A percentile compares a stretch with the other conserved stretches of the same genome.
These are phyloP conservation scores for Cercospora brassicicola DNA, from an alignment of 2,329 filamentous ascomycete genomes.

Conservation along the genomic window DNA sequence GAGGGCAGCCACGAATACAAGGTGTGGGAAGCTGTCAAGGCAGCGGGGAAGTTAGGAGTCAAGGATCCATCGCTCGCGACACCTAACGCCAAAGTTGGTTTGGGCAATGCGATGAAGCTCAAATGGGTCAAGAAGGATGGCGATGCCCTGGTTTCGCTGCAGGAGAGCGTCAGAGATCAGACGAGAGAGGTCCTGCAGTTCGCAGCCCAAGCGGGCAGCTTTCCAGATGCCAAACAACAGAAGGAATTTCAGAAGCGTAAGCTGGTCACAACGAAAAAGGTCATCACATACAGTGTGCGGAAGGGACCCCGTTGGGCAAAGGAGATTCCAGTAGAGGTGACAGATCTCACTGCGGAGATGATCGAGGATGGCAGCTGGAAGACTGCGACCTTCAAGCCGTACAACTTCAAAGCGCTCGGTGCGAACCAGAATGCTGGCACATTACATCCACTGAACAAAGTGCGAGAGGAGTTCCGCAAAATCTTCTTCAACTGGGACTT, in stretches of 20 bases:
- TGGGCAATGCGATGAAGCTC: constrained; percentile 86
- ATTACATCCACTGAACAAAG: constrained; percentile 73
- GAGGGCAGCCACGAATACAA: constrained; percentile 54
- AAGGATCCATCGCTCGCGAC: constrained; percentile 63
- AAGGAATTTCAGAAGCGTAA: constrained; percentile 90
- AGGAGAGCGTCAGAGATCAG: constrained; percentile 74
- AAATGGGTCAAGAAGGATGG: constrained; percentile 66
- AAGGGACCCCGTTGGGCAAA: constrained; percentile 88
- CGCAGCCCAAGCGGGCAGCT: constrained; percentile 68
- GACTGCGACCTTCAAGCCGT: constrained; percentile 81
- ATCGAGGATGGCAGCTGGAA: constrained; percentile 86
- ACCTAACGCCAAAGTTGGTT: constrained; percentile 79
- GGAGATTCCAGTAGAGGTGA: constrained; percentile 88
- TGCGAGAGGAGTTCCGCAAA: constrained; percentile 89
- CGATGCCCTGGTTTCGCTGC: constrained; percentile 57
- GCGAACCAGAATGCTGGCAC: constrained; percentile 57
- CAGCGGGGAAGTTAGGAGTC: constrained; percentile 47
- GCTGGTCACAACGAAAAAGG: constrained; percentile 78
- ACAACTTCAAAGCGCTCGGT: constrained; percentile 72
- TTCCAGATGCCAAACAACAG: constrained; percentile 72
- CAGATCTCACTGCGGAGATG: constrained; percentile 93
- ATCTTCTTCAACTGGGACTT: constrained; percentile 99
- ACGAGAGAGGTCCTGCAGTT: constrained; percentile 73
- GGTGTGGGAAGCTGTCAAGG: constrained; percentile 52
- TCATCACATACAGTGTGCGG: constrained; percentile 76